phyloP scores from a whole-genome alignment of 1,139 yeast species.

The Blastobotrys malaysiensis region DNA sequence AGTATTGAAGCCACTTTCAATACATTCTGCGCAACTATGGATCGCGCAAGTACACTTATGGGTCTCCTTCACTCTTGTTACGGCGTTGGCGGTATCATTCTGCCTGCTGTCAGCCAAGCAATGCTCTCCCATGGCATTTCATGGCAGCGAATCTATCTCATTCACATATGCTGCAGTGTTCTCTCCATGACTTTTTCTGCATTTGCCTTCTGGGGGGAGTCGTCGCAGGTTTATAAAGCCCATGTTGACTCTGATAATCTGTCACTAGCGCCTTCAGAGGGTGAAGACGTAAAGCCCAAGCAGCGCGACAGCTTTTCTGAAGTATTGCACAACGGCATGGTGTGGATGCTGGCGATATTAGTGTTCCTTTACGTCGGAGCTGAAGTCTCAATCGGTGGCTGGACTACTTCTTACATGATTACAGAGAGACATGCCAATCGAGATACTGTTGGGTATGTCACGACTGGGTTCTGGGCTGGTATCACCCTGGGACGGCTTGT shows the following conservation, averaged over 20 bases:
- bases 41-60: conserved; percentile 44
- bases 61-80: conserved; percentile 55
- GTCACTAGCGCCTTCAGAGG: not conserved
- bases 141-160: conserved; percentile 51
- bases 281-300: not conserved
- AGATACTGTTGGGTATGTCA: conserved; percentile 49
- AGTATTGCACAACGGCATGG: conserved; percentile 46
- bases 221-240: conserved; percentile 13
- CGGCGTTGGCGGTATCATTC: conserved; percentile 57
- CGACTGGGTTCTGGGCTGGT: conserved; percentile 69
- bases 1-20: conserved; percentile 51
- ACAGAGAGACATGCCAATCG: conserved; percentile 48
- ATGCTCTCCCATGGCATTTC: conserved; percentile 42
- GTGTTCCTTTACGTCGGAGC: conserved; percentile 60
- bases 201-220: conserved; percentile 21
- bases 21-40: conserved; percentile 48
- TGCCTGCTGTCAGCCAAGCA: conserved; percentile 53
- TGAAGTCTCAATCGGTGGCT: conserved; percentile 63
- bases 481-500: conserved; percentile 53
- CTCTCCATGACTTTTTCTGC: conserved; percentile 23
- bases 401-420: conserved; percentile 59
- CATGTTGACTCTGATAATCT: conserved; percentile 2
- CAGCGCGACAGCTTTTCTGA: conserved; percentile 1
- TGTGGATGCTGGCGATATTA: conserved; percentile 53
- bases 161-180: conserved; percentile 40